Conservation (phyloP, 345 rosid species). For the Hibiscus mutabilis region DNA sequence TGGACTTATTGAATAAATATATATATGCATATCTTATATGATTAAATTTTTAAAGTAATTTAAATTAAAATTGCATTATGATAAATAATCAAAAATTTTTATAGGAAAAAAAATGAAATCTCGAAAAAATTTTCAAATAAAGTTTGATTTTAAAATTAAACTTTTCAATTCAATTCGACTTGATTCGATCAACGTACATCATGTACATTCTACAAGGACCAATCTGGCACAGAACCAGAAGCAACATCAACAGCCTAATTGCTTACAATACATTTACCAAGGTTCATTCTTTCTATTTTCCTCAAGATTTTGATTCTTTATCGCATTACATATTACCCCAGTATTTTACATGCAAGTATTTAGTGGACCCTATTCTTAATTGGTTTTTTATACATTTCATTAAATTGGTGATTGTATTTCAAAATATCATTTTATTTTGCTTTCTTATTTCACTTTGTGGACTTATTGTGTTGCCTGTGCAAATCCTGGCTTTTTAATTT, state of each 20-base stretch:
- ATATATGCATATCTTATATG: too few species aligned
- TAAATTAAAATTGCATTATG: too few species aligned
- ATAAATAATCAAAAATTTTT: too few species aligned
- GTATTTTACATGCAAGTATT: neutral
- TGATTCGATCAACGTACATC: too few species aligned
- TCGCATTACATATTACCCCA: neutral
- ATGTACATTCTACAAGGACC: neutral
- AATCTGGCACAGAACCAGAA: slow-evolving; percentile 26
- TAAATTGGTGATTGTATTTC: neutral
- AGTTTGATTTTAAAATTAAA: too few species aligned
- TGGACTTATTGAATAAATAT: too few species aligned
- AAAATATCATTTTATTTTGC: neutral
- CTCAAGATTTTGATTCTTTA: neutral
- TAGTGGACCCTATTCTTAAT: neutral
- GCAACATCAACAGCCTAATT: slow-evolving; percentile 29
- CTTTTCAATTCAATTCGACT: too few species aligned
- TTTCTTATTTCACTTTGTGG: neutral
- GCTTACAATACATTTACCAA: neutral
- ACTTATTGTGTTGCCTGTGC: neutral
- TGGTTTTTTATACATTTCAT: neutral
- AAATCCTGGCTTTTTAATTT: too few species aligned
- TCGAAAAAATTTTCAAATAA: too few species aligned
- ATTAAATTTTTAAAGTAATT: too few species aligned
- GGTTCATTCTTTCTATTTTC: slow-evolving; percentile 13
- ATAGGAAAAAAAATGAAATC: too few species aligned